These are phyloP conservation scores for Lactarius quietus DNA, from an alignment of 768 basidiomycete genomes.

Conservation along the genomic window DNA sequence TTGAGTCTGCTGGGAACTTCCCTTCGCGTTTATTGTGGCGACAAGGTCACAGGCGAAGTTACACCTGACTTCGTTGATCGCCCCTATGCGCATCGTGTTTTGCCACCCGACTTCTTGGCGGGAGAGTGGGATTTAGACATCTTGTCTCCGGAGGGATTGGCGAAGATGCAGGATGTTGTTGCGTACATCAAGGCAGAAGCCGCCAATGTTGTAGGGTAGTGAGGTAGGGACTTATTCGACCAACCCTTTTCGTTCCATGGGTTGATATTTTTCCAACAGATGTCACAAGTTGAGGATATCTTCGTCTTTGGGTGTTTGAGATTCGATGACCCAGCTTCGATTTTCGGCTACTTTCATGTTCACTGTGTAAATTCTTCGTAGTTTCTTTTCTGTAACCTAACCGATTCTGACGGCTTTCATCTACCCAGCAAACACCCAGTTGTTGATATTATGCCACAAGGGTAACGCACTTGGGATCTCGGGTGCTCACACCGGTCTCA, in stretches of 20 bases:
- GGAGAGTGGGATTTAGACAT: conserved; percentile 5
- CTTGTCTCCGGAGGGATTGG: conserved; percentile 5
- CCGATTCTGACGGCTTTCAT: background rate
- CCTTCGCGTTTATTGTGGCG: conserved; percentile 2
- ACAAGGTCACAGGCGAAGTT: background rate
- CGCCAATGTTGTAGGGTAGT: no score
- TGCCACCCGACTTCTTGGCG: background rate
- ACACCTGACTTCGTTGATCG: background rate
- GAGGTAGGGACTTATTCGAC: no score
- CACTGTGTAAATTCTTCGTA: no score
- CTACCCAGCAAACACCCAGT: background rate
- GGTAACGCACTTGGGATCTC: background rate
- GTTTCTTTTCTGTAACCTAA: no score
- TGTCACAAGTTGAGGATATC: no score
- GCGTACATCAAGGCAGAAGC: background rate
- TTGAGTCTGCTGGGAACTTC: conserved; percentile 6
- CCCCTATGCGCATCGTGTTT: background rate
- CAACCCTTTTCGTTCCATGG: no score
- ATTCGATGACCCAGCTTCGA: no score
- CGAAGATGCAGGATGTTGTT: conserved; percentile 6
- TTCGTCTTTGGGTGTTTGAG: no score
- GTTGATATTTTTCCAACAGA: no score
- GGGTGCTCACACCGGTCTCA: background rate
- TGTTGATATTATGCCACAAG: background rate
- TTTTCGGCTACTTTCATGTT: no score